Evolutionary conservation across 2,329 filamentous ascomycete genomes (phyloP), one percentile per base, ranked within the genome.

Genomic region (Scortechinia acanthostroma): DNA sequence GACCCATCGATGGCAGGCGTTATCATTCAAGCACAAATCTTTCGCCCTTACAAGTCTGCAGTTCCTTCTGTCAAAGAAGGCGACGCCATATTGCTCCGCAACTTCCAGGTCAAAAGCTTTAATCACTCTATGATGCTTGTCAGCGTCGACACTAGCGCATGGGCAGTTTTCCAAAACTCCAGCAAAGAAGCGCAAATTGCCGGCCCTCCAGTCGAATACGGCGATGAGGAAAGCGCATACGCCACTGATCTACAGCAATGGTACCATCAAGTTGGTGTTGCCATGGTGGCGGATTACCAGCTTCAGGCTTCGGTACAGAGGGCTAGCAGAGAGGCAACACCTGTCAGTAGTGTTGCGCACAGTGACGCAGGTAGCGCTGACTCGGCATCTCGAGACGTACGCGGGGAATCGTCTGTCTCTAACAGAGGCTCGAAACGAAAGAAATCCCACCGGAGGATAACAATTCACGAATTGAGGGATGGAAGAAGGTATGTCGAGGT

Each of bases 91-190:
- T 53, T 73, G 2, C 58, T 73, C 5, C 61, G 68, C 14, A 60
- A 70, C 47, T 69, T 73, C 52, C 64, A 64, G 47, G 65, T 71
- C 5, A 59, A 63, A 33, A 66, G 56, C 47, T 54, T 60, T 43
- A 56, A 66, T 14, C 60, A 64, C 49, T 59, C 57, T 4, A 53
- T 67, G 44, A 60, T 61, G 47, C 57, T 73, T 2, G 50, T 66
- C 43, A 70, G 65, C 50, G 57, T 54, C 2, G 57, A 64, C 13
- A 58, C 58, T 15, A 71, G 68, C 47, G 60, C 68, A 10, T 73
- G 70, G 70, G 68, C 63, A 6, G 65, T 72, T 3, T 71, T 71
- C 50, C 49, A 28, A 21, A 44, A 21, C 4, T 2, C 21, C 35
- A 43, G 43, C 10, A 40, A 28, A 10, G 47, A 48, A 42, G 23